Percentiles rank a stretch among this genome's conserved stretches.
Conservation (phyloP, 2,329 filamentous ascomycete species). For the Ceratocystis ficicola region DNA sequence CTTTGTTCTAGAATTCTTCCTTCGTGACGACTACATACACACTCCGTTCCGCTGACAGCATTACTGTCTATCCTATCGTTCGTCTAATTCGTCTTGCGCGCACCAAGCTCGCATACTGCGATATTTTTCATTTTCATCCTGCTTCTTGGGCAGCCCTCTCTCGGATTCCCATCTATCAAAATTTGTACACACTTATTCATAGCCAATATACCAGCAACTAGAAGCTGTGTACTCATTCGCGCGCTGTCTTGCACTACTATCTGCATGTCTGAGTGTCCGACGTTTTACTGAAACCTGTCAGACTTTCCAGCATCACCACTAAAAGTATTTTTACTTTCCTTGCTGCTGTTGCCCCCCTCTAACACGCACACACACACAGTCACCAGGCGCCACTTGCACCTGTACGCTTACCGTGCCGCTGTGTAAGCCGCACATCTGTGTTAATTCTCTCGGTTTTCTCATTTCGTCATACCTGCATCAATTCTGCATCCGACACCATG, state of each 20-base stretch:
- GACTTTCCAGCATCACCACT: not conserved
- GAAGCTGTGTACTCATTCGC: not conserved
- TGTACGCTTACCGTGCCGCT: not conserved
- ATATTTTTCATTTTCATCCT: not conserved
- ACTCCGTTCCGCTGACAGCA: not conserved
- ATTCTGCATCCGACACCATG: constrained; percentile 16
- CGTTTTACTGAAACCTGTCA: constrained; percentile 3
- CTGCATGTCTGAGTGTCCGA: not conserved
- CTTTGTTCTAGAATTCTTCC: constrained; percentile 6
- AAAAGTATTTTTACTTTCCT: constrained; percentile 8
- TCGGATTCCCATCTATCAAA: no score
- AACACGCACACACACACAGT: not conserved
- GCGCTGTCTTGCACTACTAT: not conserved
- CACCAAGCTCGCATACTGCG: not conserved
- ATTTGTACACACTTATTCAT: not conserved
- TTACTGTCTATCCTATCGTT: not conserved
- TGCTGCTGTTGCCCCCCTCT: not conserved
- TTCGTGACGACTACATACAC: not conserved
- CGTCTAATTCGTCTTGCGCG: not conserved
- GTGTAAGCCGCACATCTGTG: not conserved
- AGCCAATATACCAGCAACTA: no score
- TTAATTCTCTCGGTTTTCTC: constrained; percentile 10
- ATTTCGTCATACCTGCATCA: constrained; percentile 16
- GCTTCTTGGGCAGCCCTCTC: no score
- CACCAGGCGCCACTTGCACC: not conserved